phyloP scores from a whole-genome alignment of 2,329 filamentous ascomycete genomes.

The Aureobasidium sp. region DNA sequence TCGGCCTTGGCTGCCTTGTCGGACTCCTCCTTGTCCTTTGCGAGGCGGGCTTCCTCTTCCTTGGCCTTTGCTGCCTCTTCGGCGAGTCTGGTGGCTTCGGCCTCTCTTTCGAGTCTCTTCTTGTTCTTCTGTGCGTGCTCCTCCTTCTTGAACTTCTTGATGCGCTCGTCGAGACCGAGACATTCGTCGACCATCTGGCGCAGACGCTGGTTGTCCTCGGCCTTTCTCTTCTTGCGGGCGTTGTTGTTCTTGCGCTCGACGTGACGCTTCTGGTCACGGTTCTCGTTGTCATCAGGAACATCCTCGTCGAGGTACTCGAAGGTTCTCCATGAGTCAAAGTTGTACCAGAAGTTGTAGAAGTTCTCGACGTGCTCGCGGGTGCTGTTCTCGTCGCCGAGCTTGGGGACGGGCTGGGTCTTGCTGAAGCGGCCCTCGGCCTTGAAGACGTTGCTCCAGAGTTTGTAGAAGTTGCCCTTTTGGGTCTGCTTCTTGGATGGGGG shows the following conservation, averaged over 20 bases:
- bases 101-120: constrained; percentile 83
- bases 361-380: constrained; percentile 81
- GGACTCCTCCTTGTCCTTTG: constrained; percentile 75
- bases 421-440: constrained; percentile 90
- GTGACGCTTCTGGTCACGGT: constrained; percentile 97
- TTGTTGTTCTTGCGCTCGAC: constrained; percentile 98
- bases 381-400: constrained; percentile 75
- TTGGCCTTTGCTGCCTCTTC: constrained; percentile 81
- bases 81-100: constrained; percentile 74
- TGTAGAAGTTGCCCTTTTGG: constrained; percentile 72
- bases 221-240: constrained; percentile 98
- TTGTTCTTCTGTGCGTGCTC: constrained; percentile 94
- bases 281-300: constrained; percentile 97
- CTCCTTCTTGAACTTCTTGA: constrained; percentile 92
- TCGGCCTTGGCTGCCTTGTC: constrained; percentile 79
- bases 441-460: constrained; percentile 86
- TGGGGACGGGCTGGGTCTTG: constrained; percentile 78
- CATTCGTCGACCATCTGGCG: constrained; percentile 83
- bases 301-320: constrained; percentile 99
- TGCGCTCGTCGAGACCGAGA: constrained; percentile 79
- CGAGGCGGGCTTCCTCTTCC: constrained; percentile 70
- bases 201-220: constrained; percentile 86
- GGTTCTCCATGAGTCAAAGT: constrained; percentile 94
- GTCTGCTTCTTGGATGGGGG: constrained; percentile 87
- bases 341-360: constrained; percentile 99